Percentiles rank a stretch among this genome's conserved stretches.
Conservation (phyloP, 1,284 basidiomycete species). For the Ustilago xerochloae region DNA sequence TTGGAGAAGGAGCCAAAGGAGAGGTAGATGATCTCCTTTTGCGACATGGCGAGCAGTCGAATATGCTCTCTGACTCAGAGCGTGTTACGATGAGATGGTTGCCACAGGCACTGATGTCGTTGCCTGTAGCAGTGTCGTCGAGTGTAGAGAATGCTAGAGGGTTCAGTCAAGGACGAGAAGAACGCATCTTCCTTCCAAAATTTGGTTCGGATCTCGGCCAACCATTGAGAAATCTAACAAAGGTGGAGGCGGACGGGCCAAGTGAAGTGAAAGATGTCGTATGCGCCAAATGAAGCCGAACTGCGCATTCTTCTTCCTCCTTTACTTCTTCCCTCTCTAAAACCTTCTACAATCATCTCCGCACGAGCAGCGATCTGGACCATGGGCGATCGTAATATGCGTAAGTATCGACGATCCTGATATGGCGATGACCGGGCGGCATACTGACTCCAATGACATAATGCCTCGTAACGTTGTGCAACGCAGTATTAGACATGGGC, state of each 20-base stretch:
- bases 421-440: not conserved
- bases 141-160: too few species aligned
- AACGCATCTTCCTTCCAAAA: not conserved
- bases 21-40: slow-evolving; percentile 62
- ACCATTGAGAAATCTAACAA: slow-evolving; percentile 8
- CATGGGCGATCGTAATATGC: slow-evolving; percentile 44
- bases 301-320: slow-evolving; percentile 4
- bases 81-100: not conserved
- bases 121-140: too few species aligned
- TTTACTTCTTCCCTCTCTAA: not conserved
- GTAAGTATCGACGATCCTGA: slow-evolving; percentile 13
- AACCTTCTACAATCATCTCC: not conserved
- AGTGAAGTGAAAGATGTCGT: slow-evolving; percentile 33
- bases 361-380: too few species aligned
- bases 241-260: slow-evolving; percentile 41
- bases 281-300: not conserved
- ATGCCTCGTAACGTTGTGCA: not conserved
- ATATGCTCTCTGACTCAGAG: too few species aligned
- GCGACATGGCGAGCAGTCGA: slow-evolving; percentile 32
- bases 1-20: slow-evolving; percentile 63
- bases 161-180: too few species aligned
- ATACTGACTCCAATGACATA: not conserved
- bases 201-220: slow-evolving; percentile 33
- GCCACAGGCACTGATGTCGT: too few species aligned
- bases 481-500: slow-evolving; percentile 65